phyloP scores from a whole-genome alignment of 352 stramenopile species.

The Globisporangium paroecandrum region DNA sequence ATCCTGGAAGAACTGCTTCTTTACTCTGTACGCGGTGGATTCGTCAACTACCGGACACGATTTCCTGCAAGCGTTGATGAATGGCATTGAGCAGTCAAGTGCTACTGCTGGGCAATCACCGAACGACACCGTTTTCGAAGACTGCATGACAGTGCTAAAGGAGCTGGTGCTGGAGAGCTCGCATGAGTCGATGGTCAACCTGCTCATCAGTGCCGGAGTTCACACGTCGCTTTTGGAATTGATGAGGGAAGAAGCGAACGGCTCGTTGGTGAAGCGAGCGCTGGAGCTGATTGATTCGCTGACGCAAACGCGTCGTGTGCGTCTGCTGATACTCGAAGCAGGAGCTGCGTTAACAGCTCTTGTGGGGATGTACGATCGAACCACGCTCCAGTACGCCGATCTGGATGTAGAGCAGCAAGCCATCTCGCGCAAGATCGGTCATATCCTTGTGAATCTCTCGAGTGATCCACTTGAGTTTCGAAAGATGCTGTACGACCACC shows the following conservation, averaged over 20 bases:
- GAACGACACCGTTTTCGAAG: constrained; percentile 49
- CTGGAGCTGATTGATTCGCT: constrained; percentile 54
- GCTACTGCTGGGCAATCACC: constrained; percentile 19
- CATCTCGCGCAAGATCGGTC: constrained; percentile 44
- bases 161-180: constrained; percentile 59
- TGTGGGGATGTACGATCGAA: constrained; percentile 51
- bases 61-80: constrained; percentile 63
- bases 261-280: constrained; percentile 14
- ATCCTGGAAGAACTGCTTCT: constrained; percentile 72
- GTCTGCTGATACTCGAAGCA: constrained; percentile 65
- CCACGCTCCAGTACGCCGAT: constrained; percentile 34
- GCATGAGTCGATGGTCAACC: constrained; percentile 59
- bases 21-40: constrained; percentile 61
- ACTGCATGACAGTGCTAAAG: constrained; percentile 56
- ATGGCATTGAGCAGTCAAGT: constrained; percentile 47
- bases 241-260: constrained; percentile 37
- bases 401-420: constrained; percentile 34
- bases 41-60: constrained; percentile 56
- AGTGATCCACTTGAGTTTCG: constrained; percentile 77
- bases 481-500: constrained; percentile 76
- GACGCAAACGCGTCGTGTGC: constrained; percentile 59
- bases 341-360: constrained; percentile 48
- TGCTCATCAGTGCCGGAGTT: constrained; percentile 64
- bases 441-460: constrained; percentile 64
- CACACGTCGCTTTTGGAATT: constrained; percentile 69